phyloP scores from a whole-genome alignment of 768 basidiomycete species.

The Mycena polygramma region DNA sequence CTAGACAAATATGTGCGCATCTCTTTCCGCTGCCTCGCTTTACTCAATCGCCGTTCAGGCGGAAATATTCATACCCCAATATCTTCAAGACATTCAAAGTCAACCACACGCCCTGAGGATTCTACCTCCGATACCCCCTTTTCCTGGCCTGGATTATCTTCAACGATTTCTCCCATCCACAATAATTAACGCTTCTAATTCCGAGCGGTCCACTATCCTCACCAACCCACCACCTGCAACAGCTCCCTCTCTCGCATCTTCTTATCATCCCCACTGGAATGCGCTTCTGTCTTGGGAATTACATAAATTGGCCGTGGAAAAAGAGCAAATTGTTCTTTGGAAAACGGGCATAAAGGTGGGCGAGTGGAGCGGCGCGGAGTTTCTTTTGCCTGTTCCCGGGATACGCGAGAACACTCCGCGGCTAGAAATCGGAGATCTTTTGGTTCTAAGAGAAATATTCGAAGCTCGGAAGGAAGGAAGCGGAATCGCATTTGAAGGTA shows the following conservation, averaged over 20 bases:
- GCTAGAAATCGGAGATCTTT: slow-evolving; percentile 59
- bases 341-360: slow-evolving; percentile 51
- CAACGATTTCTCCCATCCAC: slow-evolving; percentile 55
- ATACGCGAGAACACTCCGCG: slow-evolving; percentile 58
- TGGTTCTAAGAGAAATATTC: slow-evolving; percentile 59
- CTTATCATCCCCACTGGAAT: slow-evolving; percentile 57
- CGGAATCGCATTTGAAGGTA: slow-evolving; percentile 59
- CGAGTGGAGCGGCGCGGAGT: slow-evolving; percentile 55
- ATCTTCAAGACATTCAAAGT: slow-evolving; percentile 63
- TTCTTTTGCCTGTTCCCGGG: slow-evolving; percentile 53
- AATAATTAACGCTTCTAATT: slow-evolving; percentile 48
- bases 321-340: slow-evolving; percentile 61
- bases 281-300: slow-evolving; percentile 61
- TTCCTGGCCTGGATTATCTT: slow-evolving; percentile 57
- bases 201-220: slow-evolving; percentile 38
- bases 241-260: slow-evolving; percentile 25
- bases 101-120: slow-evolving; percentile 57
- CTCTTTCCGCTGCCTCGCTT: background rate
- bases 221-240: slow-evolving; percentile 34
- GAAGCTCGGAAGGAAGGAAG: slow-evolving; percentile 48
- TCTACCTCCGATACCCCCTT: slow-evolving; percentile 57
- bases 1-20: slow-evolving; percentile 62
- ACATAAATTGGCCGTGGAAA: slow-evolving; percentile 54
- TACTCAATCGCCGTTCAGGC: slow-evolving; percentile 48
- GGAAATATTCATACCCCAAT: slow-evolving; percentile 62